phyloP scores from a whole-genome alignment of 2,329 filamentous ascomycete genomes.

The Acrodontium crateriforme region DNA sequence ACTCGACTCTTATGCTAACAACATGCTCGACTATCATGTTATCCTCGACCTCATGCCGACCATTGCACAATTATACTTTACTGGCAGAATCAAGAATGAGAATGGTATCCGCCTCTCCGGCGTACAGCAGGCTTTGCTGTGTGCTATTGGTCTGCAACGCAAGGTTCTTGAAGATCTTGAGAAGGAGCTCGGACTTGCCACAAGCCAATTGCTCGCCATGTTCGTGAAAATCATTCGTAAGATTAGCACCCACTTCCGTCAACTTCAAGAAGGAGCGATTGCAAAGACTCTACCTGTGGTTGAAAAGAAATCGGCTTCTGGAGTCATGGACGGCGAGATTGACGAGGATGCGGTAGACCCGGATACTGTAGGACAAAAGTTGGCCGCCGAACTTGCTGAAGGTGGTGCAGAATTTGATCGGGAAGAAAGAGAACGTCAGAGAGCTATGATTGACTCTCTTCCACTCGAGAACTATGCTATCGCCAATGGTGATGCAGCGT shows the following conservation, averaged over 20 bases:
- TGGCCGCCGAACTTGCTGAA: conserved; percentile 75
- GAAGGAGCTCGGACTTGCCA: conserved; percentile 59
- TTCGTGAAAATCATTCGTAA: conserved; percentile 95
- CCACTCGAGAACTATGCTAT: conserved; percentile 69
- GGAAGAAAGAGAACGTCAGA: conserved; percentile 66
- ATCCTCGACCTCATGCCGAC: conserved; percentile 83
- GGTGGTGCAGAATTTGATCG: conserved; percentile 57
- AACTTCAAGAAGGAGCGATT: conserved; percentile 58
- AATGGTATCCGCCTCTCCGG: conserved; percentile 53
- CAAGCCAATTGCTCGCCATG: conserved; percentile 79
- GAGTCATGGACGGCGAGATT: conserved; percentile 22
- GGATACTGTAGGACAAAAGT: conserved; percentile 37
- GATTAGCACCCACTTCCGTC: conserved; percentile 63
- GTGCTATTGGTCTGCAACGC: conserved; percentile 82
- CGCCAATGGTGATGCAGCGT: conserved; percentile 35
- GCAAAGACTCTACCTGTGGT: conserved; percentile 31
- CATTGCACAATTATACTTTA: conserved; percentile 75
- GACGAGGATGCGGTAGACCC: conserved; percentile 40
- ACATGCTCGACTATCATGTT: conserved; percentile 95
- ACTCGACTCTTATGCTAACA: conserved; percentile 88
- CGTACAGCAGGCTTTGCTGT: conserved; percentile 74
- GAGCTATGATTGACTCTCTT: conserved; percentile 77
- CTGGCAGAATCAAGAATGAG: conserved; percentile 45
- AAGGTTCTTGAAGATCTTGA: conserved; percentile 74
- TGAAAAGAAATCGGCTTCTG: conserved; percentile 7